phyloP scores from a whole-genome alignment of 257 asterid species.

The Agastache rugosa region DNA sequence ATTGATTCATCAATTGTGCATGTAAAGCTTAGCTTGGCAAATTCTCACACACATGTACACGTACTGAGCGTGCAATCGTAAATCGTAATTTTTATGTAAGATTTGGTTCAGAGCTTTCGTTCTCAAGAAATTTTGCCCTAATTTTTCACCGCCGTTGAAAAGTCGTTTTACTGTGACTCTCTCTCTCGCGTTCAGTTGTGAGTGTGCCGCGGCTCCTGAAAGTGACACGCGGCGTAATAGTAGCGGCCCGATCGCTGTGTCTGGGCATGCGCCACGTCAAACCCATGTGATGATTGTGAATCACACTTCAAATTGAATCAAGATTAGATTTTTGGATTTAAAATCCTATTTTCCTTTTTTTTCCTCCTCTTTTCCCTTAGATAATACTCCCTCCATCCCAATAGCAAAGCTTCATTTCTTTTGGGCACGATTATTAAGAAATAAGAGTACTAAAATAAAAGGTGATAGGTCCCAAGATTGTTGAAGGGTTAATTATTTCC shows the following conservation, averaged over 20 bases:
- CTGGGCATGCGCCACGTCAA: background rate
- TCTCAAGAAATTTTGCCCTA: conserved; percentile 23
- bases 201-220: background rate
- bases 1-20: conserved; percentile 16
- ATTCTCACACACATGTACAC: background rate
- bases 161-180: conserved; percentile 10
- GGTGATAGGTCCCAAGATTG: too few relatives aligned
- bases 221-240: conserved; percentile 19
- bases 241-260: background rate
- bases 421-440: too few relatives aligned
- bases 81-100: background rate
- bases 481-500: too few relatives aligned
- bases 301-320: background rate
- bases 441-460: too few relatives aligned
- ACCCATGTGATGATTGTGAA: background rate
- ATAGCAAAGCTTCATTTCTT: too few relatives aligned
- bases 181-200: background rate
- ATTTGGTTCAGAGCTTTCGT: conserved; percentile 33
- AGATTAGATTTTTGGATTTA: too few relatives aligned
- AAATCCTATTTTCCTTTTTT: too few relatives aligned
- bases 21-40: conserved; percentile 7
- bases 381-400: too few relatives aligned
- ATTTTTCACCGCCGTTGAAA: conserved; percentile 19
- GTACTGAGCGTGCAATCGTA: conserved; percentile 19
- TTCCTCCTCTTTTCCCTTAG: too few relatives aligned